Percentiles rank a stretch among this genome's conserved stretches.
Evolutionary conservation across 768 basidiomycete genomes (phyloP).

Genomic region (Psilocybe azurescens): DNA sequence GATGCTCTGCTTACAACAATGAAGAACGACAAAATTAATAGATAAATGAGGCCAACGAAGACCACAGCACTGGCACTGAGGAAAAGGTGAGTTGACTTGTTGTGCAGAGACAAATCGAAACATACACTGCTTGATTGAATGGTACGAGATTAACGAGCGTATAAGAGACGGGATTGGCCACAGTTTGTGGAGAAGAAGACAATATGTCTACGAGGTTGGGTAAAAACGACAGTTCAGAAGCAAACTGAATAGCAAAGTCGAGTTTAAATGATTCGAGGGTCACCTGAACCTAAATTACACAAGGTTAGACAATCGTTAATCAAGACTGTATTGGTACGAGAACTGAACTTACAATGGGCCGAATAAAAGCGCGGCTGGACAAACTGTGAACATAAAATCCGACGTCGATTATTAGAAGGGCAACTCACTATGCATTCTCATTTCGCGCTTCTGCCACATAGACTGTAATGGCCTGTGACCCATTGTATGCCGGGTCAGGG

Average conservation of each 20-base stretch:
- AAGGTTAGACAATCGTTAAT: background rate
- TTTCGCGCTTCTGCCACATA: conserved; percentile 58
- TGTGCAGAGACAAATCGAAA: conserved; percentile 4
- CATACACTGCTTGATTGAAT: conserved; percentile 69
- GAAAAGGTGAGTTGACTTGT: background rate
- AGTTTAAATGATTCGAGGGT: conserved; percentile 37
- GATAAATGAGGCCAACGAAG: conserved; percentile 63
- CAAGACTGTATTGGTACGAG: background rate
- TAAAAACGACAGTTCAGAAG: conserved; percentile 22
- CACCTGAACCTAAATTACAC: conserved; percentile 38
- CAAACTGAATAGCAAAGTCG: conserved; percentile 24
- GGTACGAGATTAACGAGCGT: conserved; percentile 57
- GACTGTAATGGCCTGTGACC: conserved; percentile 52
- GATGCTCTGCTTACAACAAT: conserved; percentile 37
- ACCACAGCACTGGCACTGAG: conserved; percentile 56
- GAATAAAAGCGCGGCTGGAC: conserved; percentile 35
- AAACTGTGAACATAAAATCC: conserved; percentile 2
- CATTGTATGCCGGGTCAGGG: conserved; percentile 50
- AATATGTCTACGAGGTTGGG: conserved; percentile 38
- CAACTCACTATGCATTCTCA: conserved; percentile 64
- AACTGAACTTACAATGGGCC: conserved; percentile 33
- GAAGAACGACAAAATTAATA: conserved; percentile 49
- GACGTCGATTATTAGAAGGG: background rate
- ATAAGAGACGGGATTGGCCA: conserved; percentile 54
- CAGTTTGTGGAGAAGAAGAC: conserved; percentile 51